These are phyloP conservation scores for Luffa aegyptiaca DNA, from an alignment of 306 rosid species.

Conservation along the genomic window DNA sequence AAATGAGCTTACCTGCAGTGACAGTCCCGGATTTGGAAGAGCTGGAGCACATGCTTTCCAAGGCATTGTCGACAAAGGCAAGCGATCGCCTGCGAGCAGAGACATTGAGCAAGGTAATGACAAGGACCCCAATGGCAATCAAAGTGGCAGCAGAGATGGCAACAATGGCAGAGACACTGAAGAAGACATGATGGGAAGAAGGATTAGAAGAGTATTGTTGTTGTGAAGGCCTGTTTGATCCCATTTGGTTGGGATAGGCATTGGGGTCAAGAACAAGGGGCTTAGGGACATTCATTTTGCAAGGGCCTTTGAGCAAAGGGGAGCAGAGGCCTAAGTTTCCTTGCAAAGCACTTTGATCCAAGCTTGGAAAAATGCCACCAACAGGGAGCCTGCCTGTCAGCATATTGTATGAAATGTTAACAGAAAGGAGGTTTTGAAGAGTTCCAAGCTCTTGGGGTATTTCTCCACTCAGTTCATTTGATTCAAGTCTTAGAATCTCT, in stretches of 20 bases:
- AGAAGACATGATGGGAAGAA: slow-evolving; percentile 49
- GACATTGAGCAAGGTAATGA: slow-evolving; percentile 53
- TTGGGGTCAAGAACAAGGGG: slow-evolving; percentile 89
- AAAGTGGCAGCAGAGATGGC: slow-evolving; percentile 68
- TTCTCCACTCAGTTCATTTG: slow-evolving; percentile 78
- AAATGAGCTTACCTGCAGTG: slow-evolving; percentile 61
- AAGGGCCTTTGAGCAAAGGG: slow-evolving; percentile 80
- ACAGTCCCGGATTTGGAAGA: slow-evolving; percentile 58
- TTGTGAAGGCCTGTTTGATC: neutral
- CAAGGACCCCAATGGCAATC: slow-evolving; percentile 58
- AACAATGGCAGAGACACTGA: slow-evolving; percentile 69
- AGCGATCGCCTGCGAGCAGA: slow-evolving; percentile 58
- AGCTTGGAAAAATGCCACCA: slow-evolving; percentile 49
- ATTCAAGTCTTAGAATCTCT: slow-evolving; percentile 62
- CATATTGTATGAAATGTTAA: slow-evolving; percentile 71
- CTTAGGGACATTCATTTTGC: slow-evolving; percentile 74
- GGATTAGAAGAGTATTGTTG: neutral
- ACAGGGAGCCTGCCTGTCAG: slow-evolving; percentile 81
- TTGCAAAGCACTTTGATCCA: slow-evolving; percentile 75
- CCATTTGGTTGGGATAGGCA: slow-evolving; percentile 48
- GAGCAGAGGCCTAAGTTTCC: slow-evolving; percentile 89
- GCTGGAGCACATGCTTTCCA: slow-evolving; percentile 87
- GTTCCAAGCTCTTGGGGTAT: slow-evolving; percentile 80
- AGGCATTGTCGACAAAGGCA: slow-evolving; percentile 55
- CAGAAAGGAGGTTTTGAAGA: slow-evolving; percentile 70